Base-by-base conservation (phyloP, 2,329 filamentous ascomycete genomes). In the Cordyceps sp. region DNA sequence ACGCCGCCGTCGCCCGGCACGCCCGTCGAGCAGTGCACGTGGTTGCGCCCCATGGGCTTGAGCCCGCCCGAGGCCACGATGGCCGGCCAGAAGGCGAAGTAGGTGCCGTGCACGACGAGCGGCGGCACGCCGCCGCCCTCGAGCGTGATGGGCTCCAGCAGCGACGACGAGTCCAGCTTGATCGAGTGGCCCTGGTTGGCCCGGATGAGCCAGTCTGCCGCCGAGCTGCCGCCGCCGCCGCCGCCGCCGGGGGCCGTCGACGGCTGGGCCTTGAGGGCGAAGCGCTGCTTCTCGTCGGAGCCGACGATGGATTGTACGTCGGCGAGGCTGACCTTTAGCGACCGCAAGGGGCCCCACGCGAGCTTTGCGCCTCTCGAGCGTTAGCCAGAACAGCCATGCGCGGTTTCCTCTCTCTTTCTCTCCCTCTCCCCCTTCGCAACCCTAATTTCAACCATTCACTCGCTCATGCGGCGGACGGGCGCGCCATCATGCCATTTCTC, bases 151-250 rank as follows among this genome's bases (percentile, higher is more conserved):
- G 77, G 74, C 15, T 63, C 66, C 4, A 93, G 69, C 3, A 92
- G 66, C 0, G 68, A 68, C 29, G 77, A 71, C n/a, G 73, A 73
- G 19, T 82, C 77, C 23, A 75, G 58, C 46, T 74, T 73, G 48
- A 98, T 81, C 45, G 73, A 84, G 61, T 96, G 90, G 33, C 90
- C 90, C 59, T 96, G 90, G 48, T 92, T 93, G 19, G 90, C 90
- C 46, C 90, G 84, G 57, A 98, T 94, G 21, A 92, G 65, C 61
- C 77, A 94, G 2, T n/a, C n/a, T 52, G 79, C 65, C 1, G 64
- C 53, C 0, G 82, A 66, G 31, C 78, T 61, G 8, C 49, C n/a
- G n/a, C n/a, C n/a, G n/a, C n/a, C n/a, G n/a, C n/a, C n/a, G n/a
- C n/a, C n/a, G n/a, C n/a, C n/a, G n/a, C 8, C 7, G 6, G 26